Evolutionary conservation across 257 asterid genomes (phyloP).

Genomic region (Voacanga thouarsii): DNA sequence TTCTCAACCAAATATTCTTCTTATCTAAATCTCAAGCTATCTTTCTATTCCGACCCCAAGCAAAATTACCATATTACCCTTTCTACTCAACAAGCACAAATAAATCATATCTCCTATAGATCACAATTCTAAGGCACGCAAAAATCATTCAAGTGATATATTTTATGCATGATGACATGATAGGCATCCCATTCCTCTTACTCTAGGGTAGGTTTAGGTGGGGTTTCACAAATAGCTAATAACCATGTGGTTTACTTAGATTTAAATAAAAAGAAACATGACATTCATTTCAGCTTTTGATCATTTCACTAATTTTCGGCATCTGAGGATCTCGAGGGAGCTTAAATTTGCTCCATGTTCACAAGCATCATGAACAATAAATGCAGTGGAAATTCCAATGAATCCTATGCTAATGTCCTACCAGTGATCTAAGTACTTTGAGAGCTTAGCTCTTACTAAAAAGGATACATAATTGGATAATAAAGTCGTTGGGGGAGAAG

Average conservation of each 20-base stretch:
- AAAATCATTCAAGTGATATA: too few relatives aligned
- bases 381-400: constrained; percentile 6
- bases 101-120: too few relatives aligned
- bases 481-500: not conserved
- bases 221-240: too few relatives aligned
- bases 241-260: constrained; percentile 2
- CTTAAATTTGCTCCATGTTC: constrained; percentile 12
- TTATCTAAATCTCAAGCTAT: too few relatives aligned
- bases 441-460: not conserved
- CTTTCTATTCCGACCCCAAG: too few relatives aligned
- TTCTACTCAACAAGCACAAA: too few relatives aligned
- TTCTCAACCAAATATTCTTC: too few relatives aligned
- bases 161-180: too few relatives aligned
- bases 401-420: not conserved
- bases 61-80: too few relatives aligned
- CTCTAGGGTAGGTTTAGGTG: too few relatives aligned
- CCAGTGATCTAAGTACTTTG: not conserved
- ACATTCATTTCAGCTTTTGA: not conserved
- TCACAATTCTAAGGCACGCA: too few relatives aligned
- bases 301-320: constrained; percentile 9
- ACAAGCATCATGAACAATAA: constrained; percentile 8
- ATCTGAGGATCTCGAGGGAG: constrained; percentile 24
- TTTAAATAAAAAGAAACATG: not conserved
- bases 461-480: not conserved
- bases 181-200: too few relatives aligned